Percentiles rank a stretch among this genome's conserved stretches.
These are phyloP conservation scores for Scheffersomyces ergatensis DNA, from an alignment of 805 yeast species.

Conservation along the genomic window DNA sequence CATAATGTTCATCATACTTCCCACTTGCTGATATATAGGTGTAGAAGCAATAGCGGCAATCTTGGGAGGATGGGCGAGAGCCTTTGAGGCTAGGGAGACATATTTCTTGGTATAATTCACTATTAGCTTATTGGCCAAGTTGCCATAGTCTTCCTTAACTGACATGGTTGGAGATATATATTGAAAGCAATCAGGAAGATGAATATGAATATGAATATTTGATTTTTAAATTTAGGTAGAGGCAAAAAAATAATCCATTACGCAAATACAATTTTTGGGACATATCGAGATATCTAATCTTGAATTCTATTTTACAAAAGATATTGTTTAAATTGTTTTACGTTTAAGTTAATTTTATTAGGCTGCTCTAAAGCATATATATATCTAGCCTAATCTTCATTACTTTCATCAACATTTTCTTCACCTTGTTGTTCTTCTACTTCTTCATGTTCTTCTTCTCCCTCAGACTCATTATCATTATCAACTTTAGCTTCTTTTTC, in stretches of 20 bases:
- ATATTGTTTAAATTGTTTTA: too few species aligned
- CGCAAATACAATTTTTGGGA: too few species aligned
- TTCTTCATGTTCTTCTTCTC: too few species aligned
- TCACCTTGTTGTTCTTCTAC: not conserved
- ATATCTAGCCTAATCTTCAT: not conserved
- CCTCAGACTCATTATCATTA: too few species aligned
- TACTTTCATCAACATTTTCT: not conserved
- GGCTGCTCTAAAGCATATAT: constrained; percentile 1
- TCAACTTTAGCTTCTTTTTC: not conserved
- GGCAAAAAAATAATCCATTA: too few species aligned
- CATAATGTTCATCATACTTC: not conserved
- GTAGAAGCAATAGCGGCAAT: not conserved
- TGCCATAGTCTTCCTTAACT: not conserved
- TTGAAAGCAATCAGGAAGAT: too few species aligned
- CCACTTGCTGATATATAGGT: constrained; percentile 2
- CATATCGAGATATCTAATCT: too few species aligned
- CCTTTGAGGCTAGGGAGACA: not conserved
- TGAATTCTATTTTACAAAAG: too few species aligned
- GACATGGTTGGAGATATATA: not conserved
- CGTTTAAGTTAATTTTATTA: too few species aligned
- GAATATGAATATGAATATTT: too few species aligned
- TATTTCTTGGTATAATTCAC: not conserved
- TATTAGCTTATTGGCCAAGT: not conserved
- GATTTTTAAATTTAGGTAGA: too few species aligned
- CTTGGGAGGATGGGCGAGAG: not conserved